Evolutionary conservation across 495 filamentous ascomycete species (phyloP).

Genomic region (Entonaema liquescens): DNA sequence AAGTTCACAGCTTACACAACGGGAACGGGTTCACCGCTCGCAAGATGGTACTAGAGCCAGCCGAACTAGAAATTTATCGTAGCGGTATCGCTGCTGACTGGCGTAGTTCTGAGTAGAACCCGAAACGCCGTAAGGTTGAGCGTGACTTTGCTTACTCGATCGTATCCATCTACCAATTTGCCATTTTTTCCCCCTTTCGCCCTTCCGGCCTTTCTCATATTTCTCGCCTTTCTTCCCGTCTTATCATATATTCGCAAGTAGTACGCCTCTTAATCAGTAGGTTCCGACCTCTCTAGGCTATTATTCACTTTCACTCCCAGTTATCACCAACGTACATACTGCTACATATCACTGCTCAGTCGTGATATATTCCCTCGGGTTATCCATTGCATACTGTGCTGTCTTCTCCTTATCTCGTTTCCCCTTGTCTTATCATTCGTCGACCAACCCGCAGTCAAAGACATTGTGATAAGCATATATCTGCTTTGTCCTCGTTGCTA

Average conservation of each 20-base stretch:
- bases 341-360: conserved; percentile 3
- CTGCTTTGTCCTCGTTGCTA: conserved; percentile 20
- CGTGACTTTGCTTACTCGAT: conserved; percentile 39
- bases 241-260: conserved; percentile 32
- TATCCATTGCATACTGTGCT: conserved; percentile 1
- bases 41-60: conserved; percentile 12
- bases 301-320: conserved; percentile 18
- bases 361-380: conserved; percentile 9
- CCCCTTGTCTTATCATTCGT: conserved; percentile 28
- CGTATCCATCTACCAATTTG: conserved; percentile 26
- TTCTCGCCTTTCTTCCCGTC: conserved; percentile 20
- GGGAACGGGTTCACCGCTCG: conserved; percentile 28
- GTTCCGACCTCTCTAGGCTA: conserved; percentile 17
- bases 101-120: conserved; percentile 27
- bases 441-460: conserved; percentile 8
- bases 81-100: conserved; percentile 41
- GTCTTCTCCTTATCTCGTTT: conserved; percentile 25
- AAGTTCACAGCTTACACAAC: background rate
- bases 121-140: conserved; percentile 7
- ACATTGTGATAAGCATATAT: conserved; percentile 28
- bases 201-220: no score
- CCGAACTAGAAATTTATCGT: conserved; percentile 5
- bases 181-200: conserved; percentile 19
- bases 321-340: conserved; percentile 1
- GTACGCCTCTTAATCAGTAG: conserved; percentile 14